Conservation (phyloP, 2,329 filamentous ascomycete genomes). For the Colletotrichum theobromicola region DNA sequence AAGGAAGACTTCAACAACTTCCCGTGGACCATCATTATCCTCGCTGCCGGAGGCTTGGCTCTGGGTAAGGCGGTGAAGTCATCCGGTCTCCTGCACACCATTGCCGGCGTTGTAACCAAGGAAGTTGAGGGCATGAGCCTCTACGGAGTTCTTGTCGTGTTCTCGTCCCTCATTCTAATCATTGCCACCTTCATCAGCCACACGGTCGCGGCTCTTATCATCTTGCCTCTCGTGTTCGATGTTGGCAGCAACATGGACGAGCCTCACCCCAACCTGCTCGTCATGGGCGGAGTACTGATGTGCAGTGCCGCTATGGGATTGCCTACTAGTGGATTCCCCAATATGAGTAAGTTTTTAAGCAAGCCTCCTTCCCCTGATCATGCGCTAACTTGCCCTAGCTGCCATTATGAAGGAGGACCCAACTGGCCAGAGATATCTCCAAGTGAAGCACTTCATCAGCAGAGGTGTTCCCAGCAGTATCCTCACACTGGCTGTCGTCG, state of each 20-base stretch:
- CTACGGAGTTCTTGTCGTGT: conserved; percentile 87
- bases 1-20: conserved; percentile 99
- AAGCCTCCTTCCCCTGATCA: too few relatives aligned
- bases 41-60: conserved; percentile 90
- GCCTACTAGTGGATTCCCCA: conserved; percentile 95
- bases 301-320: conserved; percentile 97
- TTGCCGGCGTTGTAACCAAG: conserved; percentile 78
- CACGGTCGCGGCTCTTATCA: conserved; percentile 94
- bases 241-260: conserved; percentile 86
- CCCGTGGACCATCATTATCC: conserved; percentile 99
- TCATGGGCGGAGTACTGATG: conserved; percentile 96
- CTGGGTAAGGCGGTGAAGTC: conserved; percentile 94
- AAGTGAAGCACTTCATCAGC: conserved; percentile 93
- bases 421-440: conserved; percentile 88
- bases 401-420: conserved; percentile 99
- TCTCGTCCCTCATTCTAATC: conserved; percentile 82
- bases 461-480: conserved; percentile 89
- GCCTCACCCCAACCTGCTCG: conserved; percentile 90
- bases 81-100: conserved; percentile 88
- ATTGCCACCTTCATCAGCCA: conserved; percentile 98
- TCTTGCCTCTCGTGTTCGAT: conserved; percentile 86
- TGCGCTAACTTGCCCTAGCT: conserved; percentile 54
- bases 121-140: conserved; percentile 79
- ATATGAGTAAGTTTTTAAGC: conserved; percentile 81
- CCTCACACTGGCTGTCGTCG: conserved; percentile 79